Conservation (phyloP, 306 rosid genomes). For the Pyrus bretschneideri region DNA sequence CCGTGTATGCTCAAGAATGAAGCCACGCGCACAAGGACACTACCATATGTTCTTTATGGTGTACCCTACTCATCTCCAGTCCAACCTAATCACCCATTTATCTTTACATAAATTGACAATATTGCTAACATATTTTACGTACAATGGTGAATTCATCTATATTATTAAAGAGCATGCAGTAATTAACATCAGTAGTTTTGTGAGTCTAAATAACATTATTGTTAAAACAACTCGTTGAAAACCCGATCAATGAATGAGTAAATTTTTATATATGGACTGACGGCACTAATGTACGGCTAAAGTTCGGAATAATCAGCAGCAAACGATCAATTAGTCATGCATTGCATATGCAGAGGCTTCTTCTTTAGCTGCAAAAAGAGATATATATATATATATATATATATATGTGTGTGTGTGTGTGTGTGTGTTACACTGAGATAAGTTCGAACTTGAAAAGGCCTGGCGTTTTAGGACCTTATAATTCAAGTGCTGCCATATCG, state of each 20-base stretch:
- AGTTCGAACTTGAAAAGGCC: background rate
- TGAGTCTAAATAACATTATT: too few relatives aligned
- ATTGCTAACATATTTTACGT: background rate
- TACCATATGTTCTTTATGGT: constrained; percentile 24
- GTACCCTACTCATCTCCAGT: background rate
- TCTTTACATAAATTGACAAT: background rate
- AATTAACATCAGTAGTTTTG: too few relatives aligned
- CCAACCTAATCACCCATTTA: background rate
- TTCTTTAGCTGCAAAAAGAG: background rate
- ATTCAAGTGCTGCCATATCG: background rate
- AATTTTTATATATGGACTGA: background rate
- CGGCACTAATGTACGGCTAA: background rate
- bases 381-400: too few relatives aligned
- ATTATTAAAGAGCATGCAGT: too few relatives aligned
- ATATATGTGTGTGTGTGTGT: too few relatives aligned
- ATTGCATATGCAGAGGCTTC: background rate
- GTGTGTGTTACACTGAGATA: background rate
- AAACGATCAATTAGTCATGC: constrained; percentile 1
- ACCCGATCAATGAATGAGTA: too few relatives aligned
- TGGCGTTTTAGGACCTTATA: background rate
- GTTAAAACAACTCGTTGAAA: too few relatives aligned
- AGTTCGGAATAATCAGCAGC: background rate
- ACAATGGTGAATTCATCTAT: background rate
- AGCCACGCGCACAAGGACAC: constrained; percentile 51
- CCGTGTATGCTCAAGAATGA: constrained; percentile 9